Conservation (phyloP, 2,329 filamentous ascomycete species). For the Parastagonospora nodorum region DNA sequence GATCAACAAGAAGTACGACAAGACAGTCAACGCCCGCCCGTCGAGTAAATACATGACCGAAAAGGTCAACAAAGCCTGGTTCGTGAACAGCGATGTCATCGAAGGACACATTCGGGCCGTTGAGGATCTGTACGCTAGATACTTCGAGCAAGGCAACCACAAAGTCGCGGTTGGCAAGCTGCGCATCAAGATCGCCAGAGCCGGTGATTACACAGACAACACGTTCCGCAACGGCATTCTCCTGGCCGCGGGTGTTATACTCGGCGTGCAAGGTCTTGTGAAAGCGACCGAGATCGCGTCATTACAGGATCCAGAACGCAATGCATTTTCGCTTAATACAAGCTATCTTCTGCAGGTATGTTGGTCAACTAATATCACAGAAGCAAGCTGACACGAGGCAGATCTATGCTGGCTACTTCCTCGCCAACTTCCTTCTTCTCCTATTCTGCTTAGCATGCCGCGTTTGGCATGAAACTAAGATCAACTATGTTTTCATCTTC, state of each 20-base stretch:
- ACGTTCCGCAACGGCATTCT: conserved; percentile 63
- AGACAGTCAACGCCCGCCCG: conserved; percentile 78
- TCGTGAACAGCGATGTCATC: conserved; percentile 84
- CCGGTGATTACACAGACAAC: conserved; percentile 63
- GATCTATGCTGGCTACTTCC: conserved; percentile 91
- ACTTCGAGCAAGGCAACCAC: conserved; percentile 91
- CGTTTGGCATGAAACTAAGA: conserved; percentile 80
- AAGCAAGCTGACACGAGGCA: conserved; percentile 48
- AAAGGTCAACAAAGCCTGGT: conserved; percentile 87
- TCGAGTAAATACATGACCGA: conserved; percentile 84
- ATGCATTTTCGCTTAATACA: conserved; percentile 36
- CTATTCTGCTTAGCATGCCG: conserved; percentile 87
- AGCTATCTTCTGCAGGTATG: conserved; percentile 66
- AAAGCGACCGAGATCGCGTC: conserved; percentile 42
- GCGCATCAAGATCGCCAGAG: conserved; percentile 68
- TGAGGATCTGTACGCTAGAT: conserved; percentile 91
- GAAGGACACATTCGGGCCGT: conserved; percentile 80
- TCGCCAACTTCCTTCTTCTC: conserved; percentile 77
- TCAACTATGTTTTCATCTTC: conserved; percentile 97
- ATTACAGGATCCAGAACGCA: conserved; percentile 21
- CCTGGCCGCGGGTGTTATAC: conserved; percentile 49
- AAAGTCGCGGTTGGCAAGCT: conserved; percentile 91
- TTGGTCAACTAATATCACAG: conserved; percentile 60
- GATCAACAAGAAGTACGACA: conserved; percentile 99
- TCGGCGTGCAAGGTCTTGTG: conserved; percentile 52